Conservation (phyloP, 2,329 filamentous ascomycete genomes). For the Chaetomiaceae sp. region DNA sequence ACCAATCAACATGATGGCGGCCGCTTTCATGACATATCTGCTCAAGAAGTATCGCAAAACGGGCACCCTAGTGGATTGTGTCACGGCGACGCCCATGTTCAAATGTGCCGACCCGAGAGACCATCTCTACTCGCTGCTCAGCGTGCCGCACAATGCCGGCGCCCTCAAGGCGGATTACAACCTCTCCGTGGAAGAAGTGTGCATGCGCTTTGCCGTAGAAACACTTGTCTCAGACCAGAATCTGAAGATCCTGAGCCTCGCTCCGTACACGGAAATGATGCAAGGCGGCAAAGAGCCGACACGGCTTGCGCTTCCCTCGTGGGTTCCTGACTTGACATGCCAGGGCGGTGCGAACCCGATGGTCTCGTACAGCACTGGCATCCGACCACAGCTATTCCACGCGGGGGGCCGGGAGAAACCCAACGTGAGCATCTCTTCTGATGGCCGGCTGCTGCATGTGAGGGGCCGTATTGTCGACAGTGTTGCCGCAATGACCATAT, state of each 20-base stretch:
- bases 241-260: not conserved
- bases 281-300: not conserved
- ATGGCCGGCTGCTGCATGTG: not conserved
- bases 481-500: not conserved
- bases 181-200: not conserved
- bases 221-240: not conserved
- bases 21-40: not conserved
- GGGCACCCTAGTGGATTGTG: not conserved
- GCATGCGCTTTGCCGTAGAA: not conserved
- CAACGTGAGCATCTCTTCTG: not conserved
- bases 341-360: not conserved
- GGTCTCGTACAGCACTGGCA: not conserved
- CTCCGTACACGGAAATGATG: not conserved
- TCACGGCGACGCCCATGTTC: not conserved
- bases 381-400: conserved; percentile 1
- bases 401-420: not conserved
- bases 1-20: not conserved
- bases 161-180: not conserved
- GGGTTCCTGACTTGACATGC: not conserved
- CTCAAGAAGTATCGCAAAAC: not conserved
- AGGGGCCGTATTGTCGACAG: not conserved
- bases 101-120: not conserved
- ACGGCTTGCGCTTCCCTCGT: not conserved
- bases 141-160: not conserved
- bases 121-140: conserved; percentile 4